Evolutionary conservation across 352 stramenopile genomes (phyloP).

Genomic region (Globisporangium orthogonon): DNA sequence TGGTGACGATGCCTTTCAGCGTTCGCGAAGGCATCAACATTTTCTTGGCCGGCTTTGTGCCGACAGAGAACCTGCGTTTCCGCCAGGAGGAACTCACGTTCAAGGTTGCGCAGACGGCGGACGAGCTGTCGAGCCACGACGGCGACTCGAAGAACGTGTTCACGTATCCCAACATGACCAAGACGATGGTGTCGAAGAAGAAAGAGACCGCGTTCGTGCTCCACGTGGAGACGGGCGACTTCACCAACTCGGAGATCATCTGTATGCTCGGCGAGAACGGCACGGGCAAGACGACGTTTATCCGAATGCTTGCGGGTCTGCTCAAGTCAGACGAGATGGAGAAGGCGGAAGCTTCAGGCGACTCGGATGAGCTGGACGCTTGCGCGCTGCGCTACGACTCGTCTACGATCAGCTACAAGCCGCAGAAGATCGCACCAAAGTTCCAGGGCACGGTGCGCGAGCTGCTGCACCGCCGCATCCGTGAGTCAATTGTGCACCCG

Average conservation of each 20-base stretch:
- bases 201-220: slow-evolving; percentile 95
- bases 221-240: slow-evolving; percentile 96
- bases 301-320: slow-evolving; percentile 98
- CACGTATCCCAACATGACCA: slow-evolving; percentile 98
- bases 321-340: slow-evolving; percentile 98
- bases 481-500: slow-evolving; percentile 96
- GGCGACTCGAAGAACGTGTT: slow-evolving; percentile 89
- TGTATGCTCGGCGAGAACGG: slow-evolving; percentile 99
- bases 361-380: slow-evolving; percentile 67
- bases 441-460: slow-evolving; percentile 95
- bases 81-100: slow-evolving; percentile 98
- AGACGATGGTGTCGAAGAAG: slow-evolving; percentile 94
- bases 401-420: slow-evolving; percentile 96
- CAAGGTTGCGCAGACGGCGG: slow-evolving; percentile 95
- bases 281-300: slow-evolving; percentile 99
- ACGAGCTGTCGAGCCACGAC: slow-evolving; percentile 84
- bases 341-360: slow-evolving; percentile 57
- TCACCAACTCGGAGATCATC: slow-evolving; percentile 99
- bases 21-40: slow-evolving; percentile 99
- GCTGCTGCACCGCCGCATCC: slow-evolving; percentile 97
- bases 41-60: slow-evolving; percentile 98
- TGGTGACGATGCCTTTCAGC: slow-evolving; percentile 99
- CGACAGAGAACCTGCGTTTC: slow-evolving; percentile 99
- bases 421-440: slow-evolving; percentile 97
- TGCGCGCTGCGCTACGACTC: slow-evolving; percentile 79